These are phyloP conservation scores for Agaricus bisporus DNA, from an alignment of 768 basidiomycete genomes.

Conservation along the genomic window DNA sequence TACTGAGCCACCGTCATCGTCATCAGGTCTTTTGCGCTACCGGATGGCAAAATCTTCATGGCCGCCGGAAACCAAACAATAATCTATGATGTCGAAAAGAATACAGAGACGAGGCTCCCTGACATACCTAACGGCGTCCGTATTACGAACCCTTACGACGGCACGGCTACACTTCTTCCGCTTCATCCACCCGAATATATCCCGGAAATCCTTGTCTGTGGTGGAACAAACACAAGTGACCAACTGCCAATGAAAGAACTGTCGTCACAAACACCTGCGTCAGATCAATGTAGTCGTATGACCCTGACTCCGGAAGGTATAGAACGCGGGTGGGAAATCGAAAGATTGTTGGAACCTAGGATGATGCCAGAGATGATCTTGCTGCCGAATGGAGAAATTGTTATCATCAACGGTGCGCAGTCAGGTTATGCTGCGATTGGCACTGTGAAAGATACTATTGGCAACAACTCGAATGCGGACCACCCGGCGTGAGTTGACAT, in stretches of 20 bases:
- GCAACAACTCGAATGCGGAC: slow-evolving; percentile 22
- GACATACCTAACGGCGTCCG: slow-evolving; percentile 39
- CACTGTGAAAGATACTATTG: slow-evolving; percentile 23
- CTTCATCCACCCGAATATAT: slow-evolving; percentile 32
- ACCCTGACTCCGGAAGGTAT: slow-evolving; percentile 35
- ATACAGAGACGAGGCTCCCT: slow-evolving; percentile 32
- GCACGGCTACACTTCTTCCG: slow-evolving; percentile 31
- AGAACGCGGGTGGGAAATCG: slow-evolving; percentile 37
- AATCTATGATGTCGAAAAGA: slow-evolving; percentile 31
- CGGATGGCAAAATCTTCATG: slow-evolving; percentile 36
- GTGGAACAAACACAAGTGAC: slow-evolving; percentile 32
- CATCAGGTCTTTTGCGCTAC: slow-evolving; percentile 26
- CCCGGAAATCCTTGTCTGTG: slow-evolving; percentile 42
- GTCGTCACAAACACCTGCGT: slow-evolving; percentile 36
- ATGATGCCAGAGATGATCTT: slow-evolving; percentile 34
- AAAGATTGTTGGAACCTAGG: slow-evolving; percentile 34
- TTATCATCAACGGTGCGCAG: slow-evolving; percentile 37
- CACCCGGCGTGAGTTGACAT: slow-evolving; percentile 22
- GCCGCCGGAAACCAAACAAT: slow-evolving; percentile 36
- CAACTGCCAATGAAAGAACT: slow-evolving; percentile 21
- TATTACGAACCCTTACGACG: slow-evolving; percentile 35
- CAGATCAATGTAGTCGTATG: slow-evolving; percentile 37
- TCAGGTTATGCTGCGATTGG: slow-evolving; percentile 37
- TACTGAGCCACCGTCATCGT: not conserved
- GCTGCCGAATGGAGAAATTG: slow-evolving; percentile 37